Percentiles rank a stretch among this genome's conserved stretches.
Conservation (phyloP, 2,329 filamentous ascomycete genomes). For the Scedosporium aurantiacum region DNA sequence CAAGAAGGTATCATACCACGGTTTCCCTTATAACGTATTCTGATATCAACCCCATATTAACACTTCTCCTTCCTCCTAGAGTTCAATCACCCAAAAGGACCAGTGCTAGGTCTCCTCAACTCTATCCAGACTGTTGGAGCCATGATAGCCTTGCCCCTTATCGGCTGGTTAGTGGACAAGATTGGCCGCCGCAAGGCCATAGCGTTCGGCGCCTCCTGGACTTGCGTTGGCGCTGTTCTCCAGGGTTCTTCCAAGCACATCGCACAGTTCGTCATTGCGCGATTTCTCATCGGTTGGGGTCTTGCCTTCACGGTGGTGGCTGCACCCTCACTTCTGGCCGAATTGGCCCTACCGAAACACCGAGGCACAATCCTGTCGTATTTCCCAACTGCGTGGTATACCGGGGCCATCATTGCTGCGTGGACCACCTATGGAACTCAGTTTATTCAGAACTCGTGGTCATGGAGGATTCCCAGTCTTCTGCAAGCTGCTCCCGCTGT, state of each 20-base stretch:
- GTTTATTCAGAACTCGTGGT: slow-evolving; percentile 25
- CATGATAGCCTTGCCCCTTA: slow-evolving; percentile 23
- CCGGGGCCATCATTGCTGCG: slow-evolving; percentile 31
- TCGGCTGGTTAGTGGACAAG: slow-evolving; percentile 19
- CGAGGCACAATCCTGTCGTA: slow-evolving; percentile 2
- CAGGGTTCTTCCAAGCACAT: slow-evolving; percentile 19
- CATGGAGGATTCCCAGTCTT: slow-evolving; percentile 23
- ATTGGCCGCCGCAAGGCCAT: slow-evolving; percentile 21
- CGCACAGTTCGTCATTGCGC: slow-evolving; percentile 40
- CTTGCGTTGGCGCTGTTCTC: slow-evolving; percentile 19
- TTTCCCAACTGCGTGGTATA: slow-evolving; percentile 23
- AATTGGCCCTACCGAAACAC: slow-evolving; percentile 42
- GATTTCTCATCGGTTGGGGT: slow-evolving; percentile 43
- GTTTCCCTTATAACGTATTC: too few relatives aligned
- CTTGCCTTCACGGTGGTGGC: slow-evolving; percentile 39
- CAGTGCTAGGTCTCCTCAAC: slow-evolving; percentile 20
- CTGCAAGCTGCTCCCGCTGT: slow-evolving; percentile 15
- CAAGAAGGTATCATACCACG: neutral
- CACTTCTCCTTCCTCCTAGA: slow-evolving; percentile 25
- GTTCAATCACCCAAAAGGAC: slow-evolving; percentile 16
- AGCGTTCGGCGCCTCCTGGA: slow-evolving; percentile 19
- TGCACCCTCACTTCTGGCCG: slow-evolving; percentile 36
- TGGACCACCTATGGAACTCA: slow-evolving; percentile 32
- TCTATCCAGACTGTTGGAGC: slow-evolving; percentile 38
- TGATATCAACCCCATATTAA: slow-evolving; percentile 18